Evolutionary conservation across 1,284 basidiomycete species (phyloP), one percentile per base, ranked within the genome.

Genomic region (Marasmius sp.): DNA sequence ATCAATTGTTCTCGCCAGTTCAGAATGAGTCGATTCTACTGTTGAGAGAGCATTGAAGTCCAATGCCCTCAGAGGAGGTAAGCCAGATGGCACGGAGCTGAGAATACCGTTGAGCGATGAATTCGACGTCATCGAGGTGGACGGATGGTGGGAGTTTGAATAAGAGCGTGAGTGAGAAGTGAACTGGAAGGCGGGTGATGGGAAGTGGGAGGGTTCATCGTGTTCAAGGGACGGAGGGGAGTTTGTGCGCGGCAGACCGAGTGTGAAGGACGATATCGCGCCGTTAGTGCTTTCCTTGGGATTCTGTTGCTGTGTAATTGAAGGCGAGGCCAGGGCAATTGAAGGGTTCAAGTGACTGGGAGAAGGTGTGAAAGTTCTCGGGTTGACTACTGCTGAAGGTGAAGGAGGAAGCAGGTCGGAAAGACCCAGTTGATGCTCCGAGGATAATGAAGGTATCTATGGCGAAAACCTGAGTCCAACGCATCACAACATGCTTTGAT

Each of bases 321-420:
- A 67, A 33, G 61, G 54, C 22, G 47, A 61, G 33, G 61, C 41
- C 22, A 61, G 64, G 1, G 69, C 65, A 7, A 66, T 65, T 22
- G 71, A 75, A 41, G 74, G 69, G 58, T 75, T 77, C 8, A 81
- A 74, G 41, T 75, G 71, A 60, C 79, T 81, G 0, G 83, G 75
- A 0, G 80, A 69, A 49, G 73, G 67, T 22, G 78, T 67, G 61
- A 80, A 78, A 53, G 76, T 71, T 43, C 84, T 81, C 37, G 80
- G 75, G 50, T 72, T 77, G 38, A 82, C 72, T 37, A 82, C 75
- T 9, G 84, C 80, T 11, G 86, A 86, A 5, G 92, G 92, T 1
- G 91, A 93, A 0, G 92, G 91, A 0, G 92, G 92, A 18, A 93
- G 75, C 18, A 94, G 76, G 69, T 94, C 93, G 12, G 80, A 67